Evolutionary conservation across 1,139 yeast species (phyloP).

Genomic region (Diutina sp.): DNA sequence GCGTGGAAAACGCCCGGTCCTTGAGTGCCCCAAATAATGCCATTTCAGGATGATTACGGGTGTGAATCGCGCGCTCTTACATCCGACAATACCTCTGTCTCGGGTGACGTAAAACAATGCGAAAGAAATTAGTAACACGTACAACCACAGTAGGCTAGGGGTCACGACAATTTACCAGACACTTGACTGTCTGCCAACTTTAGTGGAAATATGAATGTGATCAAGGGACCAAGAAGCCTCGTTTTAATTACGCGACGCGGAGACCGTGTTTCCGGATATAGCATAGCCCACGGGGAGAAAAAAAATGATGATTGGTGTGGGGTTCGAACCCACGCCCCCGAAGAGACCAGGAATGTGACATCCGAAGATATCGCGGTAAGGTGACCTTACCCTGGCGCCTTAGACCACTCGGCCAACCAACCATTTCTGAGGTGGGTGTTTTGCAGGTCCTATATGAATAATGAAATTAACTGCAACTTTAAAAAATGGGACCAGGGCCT

Average conservation of each 20-base stretch:
- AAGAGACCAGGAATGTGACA: slow-evolving; percentile 1
- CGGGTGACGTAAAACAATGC: background rate
- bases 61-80: background rate
- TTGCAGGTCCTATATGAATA: background rate
- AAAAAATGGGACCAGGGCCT: too few relatives aligned
- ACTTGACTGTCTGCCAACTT: background rate
- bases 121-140: background rate
- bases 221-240: background rate
- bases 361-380: background rate
- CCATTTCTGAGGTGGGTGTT: background rate
- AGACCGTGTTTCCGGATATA: background rate
- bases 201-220: background rate
- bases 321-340: background rate
- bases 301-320: slow-evolving; percentile 1
- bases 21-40: slow-evolving; percentile 10
- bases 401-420: slow-evolving; percentile 2
- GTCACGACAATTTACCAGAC: background rate
- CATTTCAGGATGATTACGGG: background rate
- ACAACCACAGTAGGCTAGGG: background rate
- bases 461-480: too few relatives aligned
- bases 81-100: background rate
- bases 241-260: background rate
- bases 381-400: slow-evolving; percentile 3
- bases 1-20: slow-evolving; percentile 15
- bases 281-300: background rate